These are phyloP conservation scores for Pyrus hybrid DNA, from an alignment of 331 rosid species.

Conservation along the genomic window DNA sequence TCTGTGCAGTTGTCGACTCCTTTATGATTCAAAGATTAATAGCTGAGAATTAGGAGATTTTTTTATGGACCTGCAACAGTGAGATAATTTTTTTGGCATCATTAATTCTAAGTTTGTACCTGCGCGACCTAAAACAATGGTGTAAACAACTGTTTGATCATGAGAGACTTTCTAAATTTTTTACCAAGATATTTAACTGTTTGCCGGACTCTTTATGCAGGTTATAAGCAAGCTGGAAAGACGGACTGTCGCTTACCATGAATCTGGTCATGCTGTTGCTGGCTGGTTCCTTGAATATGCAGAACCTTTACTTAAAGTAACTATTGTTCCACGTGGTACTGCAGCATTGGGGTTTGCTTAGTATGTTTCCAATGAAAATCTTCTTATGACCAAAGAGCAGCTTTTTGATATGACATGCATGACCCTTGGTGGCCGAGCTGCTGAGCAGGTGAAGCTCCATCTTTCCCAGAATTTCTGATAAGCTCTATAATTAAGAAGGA, in stretches of 20 bases:
- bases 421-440: constrained; percentile 95
- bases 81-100: not conserved
- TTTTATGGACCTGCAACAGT: not conserved
- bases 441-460: constrained; percentile 62
- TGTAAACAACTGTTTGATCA: not conserved
- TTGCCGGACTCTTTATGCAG: constrained; percentile 25
- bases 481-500: not conserved
- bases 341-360: constrained; percentile 95
- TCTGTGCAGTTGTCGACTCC: not conserved
- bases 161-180: not conserved
- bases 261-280: constrained; percentile 88
- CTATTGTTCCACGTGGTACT: constrained; percentile 86
- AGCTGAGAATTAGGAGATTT: not conserved
- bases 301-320: constrained; percentile 78
- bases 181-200: not conserved
- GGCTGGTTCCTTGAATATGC: constrained; percentile 93
- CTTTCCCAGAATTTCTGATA: not conserved
- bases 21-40: not conserved
- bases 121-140: not conserved
- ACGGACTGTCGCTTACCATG: constrained; percentile 86
- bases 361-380: constrained; percentile 80
- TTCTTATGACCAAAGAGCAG: constrained; percentile 86
- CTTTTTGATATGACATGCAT: constrained; percentile 85
- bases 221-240: constrained; percentile 83
- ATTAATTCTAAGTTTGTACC: not conserved